Conservation (phyloP, 495 filamentous ascomycete species). For the Aspergillus campestris region DNA sequence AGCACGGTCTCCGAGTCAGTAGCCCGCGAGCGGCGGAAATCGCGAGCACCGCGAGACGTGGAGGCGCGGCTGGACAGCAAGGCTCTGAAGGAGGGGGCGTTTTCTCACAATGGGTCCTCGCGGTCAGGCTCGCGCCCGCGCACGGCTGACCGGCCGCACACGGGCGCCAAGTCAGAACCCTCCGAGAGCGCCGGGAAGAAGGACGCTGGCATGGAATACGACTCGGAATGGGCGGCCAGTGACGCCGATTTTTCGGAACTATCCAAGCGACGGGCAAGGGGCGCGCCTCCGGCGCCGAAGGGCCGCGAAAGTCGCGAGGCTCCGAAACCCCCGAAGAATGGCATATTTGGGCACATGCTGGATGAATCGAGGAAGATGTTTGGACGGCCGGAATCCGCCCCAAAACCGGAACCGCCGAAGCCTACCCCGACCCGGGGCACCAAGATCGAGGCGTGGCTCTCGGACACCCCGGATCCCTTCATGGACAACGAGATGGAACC, state of each 20-base stretch:
- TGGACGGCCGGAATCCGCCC: slow-evolving; percentile 8
- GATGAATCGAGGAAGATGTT: slow-evolving; percentile 47
- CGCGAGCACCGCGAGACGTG: slow-evolving; percentile 12
- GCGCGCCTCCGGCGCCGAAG: slow-evolving; percentile 7
- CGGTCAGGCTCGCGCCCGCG: slow-evolving; percentile 10
- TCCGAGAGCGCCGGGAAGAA: slow-evolving; percentile 17
- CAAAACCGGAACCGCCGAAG: slow-evolving; percentile 41
- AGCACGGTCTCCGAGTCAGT: slow-evolving; percentile 4
- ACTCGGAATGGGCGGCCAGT: slow-evolving; percentile 34
- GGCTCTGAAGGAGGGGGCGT: slow-evolving; percentile 8
- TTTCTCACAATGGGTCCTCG: slow-evolving; percentile 4
- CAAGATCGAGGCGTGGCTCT: slow-evolving; percentile 72
- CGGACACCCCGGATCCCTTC: slow-evolving; percentile 65
- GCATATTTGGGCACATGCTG: slow-evolving; percentile 41
- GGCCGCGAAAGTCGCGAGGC: slow-evolving; percentile 8
- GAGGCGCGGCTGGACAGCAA: slow-evolving; percentile 12
- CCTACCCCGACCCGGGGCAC: slow-evolving; percentile 33
- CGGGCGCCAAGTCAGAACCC: slow-evolving; percentile 15
- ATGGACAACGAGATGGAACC: slow-evolving; percentile 38
- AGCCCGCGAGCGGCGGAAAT: slow-evolving; percentile 13
- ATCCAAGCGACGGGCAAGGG: slow-evolving; percentile 32
- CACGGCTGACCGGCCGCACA: slow-evolving; percentile 8
- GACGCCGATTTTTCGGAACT: slow-evolving; percentile 40
- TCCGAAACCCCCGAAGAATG: slow-evolving; percentile 35
- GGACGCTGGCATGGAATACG: slow-evolving; percentile 22